Conservation (phyloP, 306 rosid species). For the Casuarina cunninghamiana region DNA sequence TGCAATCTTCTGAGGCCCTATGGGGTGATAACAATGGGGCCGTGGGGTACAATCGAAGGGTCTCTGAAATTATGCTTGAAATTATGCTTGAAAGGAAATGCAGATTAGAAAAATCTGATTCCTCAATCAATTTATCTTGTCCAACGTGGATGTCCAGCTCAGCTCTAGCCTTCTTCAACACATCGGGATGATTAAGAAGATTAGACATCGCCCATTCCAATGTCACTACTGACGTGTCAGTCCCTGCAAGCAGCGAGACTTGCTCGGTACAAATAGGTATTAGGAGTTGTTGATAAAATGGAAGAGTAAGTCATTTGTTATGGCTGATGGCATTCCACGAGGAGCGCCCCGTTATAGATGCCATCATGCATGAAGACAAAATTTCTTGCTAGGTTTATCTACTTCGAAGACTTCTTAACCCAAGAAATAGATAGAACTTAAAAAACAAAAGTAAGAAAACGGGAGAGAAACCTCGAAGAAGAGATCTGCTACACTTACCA, state of each 20-base stretch:
- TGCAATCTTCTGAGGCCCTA: background rate
- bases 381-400: too few species aligned
- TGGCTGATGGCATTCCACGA: too few species aligned
- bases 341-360: too few species aligned
- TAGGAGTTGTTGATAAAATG: too few species aligned
- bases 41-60: conserved; percentile 17
- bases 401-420: too few species aligned
- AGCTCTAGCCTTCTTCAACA: conserved; percentile 26
- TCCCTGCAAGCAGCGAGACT: background rate
- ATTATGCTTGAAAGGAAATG: conserved; percentile 33
- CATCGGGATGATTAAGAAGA: conserved; percentile 31
- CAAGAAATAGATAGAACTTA: too few species aligned
- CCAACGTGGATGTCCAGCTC: conserved; percentile 28
- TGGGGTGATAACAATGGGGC: background rate
- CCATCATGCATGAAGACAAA: too few species aligned
- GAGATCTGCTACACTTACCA: conserved; percentile 7
- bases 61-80: too few species aligned
- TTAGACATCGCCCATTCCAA: conserved; percentile 23
- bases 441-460: too few species aligned
- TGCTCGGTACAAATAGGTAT: background rate
- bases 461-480: too few species aligned
- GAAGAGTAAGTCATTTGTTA: too few species aligned
- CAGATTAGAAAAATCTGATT: conserved; percentile 27
- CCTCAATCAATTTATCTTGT: conserved; percentile 27
- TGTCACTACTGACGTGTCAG: background rate